Base-by-base conservation (phyloP, 176 grass and related monocot species). In the Calamus simplicifolius region DNA sequence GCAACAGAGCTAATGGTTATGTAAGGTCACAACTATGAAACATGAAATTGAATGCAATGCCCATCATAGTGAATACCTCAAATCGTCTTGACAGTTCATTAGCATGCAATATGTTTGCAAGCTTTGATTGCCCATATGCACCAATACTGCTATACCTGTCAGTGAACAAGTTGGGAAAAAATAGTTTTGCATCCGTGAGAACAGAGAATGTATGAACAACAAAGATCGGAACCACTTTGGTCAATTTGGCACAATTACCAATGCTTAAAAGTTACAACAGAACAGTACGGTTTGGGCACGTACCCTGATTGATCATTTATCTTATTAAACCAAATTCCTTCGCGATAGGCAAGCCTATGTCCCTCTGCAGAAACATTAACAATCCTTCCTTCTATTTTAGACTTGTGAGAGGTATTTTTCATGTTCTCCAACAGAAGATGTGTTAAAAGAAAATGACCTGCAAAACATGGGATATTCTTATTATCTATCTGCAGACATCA, bases 121-220 rank as follows among this genome's bases (percentile, higher is more conserved):
- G 87, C 69, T 97, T 97, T 58, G 92, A 91, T 31, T 91, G 92
- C 43, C 84, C 92, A 71, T 97, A 97, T 62, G 87, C 93, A 75
- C 65, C 72, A 67, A 88, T 18, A 61, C 30, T 80, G 27, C 7
- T 72, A 60, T 97, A 97, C 56, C 93, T 91, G 80, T 50, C 63
- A 28, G 35, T 62, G 58, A 15, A 74, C 43, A 79, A 77, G 25
- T 43, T 43, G 35, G 2, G 13, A 43, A 43, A 43, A 13, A 43
- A 12, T 43, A 43, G 35, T 43, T 43, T 7, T 43, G 35, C 35
- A 43, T 43, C 35, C 12, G 35, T 2, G 35, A 43, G 35, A 43
- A 43, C 7, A 43, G 10, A 43, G 8, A 43, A 43, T 43, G 35
- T 12, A 43, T 43, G 0, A 43, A 43, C 2, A 38, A 3, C 7